A percentile compares a stretch with the other conserved stretches of the same genome.
These are phyloP conservation scores for Backusella circina DNA, from an alignment of 192 early-diverging fungal species.

Conservation along the genomic window DNA sequence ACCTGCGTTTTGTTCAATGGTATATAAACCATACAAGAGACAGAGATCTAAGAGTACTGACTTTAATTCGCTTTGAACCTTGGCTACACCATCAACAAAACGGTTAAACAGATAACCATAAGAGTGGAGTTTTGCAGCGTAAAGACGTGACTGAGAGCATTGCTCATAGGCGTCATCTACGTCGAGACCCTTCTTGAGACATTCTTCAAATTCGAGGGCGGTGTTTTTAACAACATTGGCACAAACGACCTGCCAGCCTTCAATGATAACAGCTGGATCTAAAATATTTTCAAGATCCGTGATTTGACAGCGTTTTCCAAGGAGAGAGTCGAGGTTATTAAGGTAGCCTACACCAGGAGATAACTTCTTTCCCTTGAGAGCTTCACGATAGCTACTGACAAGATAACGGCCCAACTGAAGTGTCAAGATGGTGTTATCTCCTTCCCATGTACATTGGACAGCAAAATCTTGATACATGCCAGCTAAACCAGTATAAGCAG, in stretches of 20 bases:
- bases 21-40: constrained; percentile 78
- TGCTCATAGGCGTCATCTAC: constrained; percentile 84
- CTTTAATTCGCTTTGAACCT: constrained; percentile 58
- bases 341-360: constrained; percentile 77
- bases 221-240: constrained; percentile 83
- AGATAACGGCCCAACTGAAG: constrained; percentile 87
- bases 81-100: constrained; percentile 72
- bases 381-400: constrained; percentile 65
- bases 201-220: constrained; percentile 72
- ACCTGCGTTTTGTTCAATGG: constrained; percentile 75
- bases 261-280: constrained; percentile 59
- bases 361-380: constrained; percentile 71
- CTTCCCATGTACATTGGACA: constrained; percentile 86
- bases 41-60: constrained; percentile 69
- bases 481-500: constrained; percentile 85
- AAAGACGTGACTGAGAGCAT: constrained; percentile 81
- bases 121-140: constrained; percentile 82
- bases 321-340: constrained; percentile 46
- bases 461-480: constrained; percentile 84
- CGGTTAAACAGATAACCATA: constrained; percentile 81
- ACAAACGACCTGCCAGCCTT: constrained; percentile 78
- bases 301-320: constrained; percentile 46
- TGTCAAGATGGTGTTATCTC: constrained; percentile 90
- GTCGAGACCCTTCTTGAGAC: constrained; percentile 58
- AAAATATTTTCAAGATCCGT: constrained; percentile 46